Evolutionary conservation across 768 basidiomycete genomes (phyloP), one percentile per base, ranked within the genome.

Genomic region (Tephrocybe rancida): DNA sequence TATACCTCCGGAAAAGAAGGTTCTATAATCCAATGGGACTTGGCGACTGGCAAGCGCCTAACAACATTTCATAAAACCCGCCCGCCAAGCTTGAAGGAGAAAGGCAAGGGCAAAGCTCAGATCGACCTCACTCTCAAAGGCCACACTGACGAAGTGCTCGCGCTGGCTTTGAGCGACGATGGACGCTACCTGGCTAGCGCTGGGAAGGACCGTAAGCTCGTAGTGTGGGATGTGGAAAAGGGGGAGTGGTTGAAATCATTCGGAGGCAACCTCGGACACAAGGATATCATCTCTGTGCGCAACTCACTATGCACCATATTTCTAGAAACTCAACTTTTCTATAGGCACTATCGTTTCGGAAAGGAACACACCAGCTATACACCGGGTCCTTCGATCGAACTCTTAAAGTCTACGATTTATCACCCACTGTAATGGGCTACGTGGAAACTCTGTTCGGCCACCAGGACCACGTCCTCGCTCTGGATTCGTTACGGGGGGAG

Each of bases 361-460:
- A 90, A 70, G 84, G 81, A 42, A 85, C 90, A 2, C 76, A 85
- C 49, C 82, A 88, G 66, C 72, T 95, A 25, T 90, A 90, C 70
- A 82, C 87, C 16, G 84, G 81, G 34, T 89, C 92, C 16, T 84
- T 86, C 65, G 92, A 98, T 67, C 88, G 95, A 13, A 94, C 95
- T 0, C 65, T 97, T 51, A 96, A 96, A 69, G 76, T 98, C 2
- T 96, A 89, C 69, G 95, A 90, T 55, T 68, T 82, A 16, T 70
- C 78, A 2, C 82, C 78, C 11, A 77, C 81, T 9, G 90, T 92
- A 5, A 83, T 96, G 79, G 94, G 92, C 9, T 94, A 95, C 63
- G 88, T 98, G 51, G 96, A 99, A 68, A 98, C 96, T 7, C 76
- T 98, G 3, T 99, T 96, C 66, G 97, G 97, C 1, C 97, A 99